Conservation (phyloP, 2,329 filamentous ascomycete species). For the Sclerotiophoma versabilis region DNA sequence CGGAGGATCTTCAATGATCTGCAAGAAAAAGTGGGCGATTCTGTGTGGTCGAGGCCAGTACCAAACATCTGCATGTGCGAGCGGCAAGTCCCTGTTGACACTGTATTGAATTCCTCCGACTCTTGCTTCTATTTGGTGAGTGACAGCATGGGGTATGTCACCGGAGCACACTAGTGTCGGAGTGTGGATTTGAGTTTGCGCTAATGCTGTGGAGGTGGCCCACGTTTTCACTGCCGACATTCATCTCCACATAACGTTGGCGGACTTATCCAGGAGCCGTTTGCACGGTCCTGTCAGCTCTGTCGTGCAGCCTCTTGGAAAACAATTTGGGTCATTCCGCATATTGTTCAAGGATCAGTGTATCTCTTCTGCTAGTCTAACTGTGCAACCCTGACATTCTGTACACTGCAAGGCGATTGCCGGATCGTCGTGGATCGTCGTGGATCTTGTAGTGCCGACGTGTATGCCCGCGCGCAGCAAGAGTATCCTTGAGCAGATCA, state of each 20-base stretch:
- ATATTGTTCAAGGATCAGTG: background rate
- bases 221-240: conserved; percentile 1
- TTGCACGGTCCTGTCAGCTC: background rate
- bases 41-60: background rate
- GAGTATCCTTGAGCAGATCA: conserved; percentile 5
- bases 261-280: background rate
- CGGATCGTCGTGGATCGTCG: background rate
- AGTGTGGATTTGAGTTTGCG: background rate
- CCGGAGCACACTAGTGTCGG: conserved; percentile 8
- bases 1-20: conserved; percentile 1
- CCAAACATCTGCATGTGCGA: background rate
- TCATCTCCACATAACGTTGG: background rate
- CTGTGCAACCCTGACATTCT: background rate
- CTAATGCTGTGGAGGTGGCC: background rate
- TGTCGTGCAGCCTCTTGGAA: background rate
- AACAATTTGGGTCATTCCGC: background rate
- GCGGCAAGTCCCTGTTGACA: background rate
- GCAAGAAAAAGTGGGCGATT: background rate
- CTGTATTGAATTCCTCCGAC: background rate
- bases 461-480: background rate
- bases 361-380: no score
- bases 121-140: background rate
- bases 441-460: no score
- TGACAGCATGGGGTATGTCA: conserved; percentile 1
- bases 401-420: background rate